A percentile compares a stretch with the other conserved stretches of the same genome.
phyloP scores from a whole-genome alignment of 495 filamentous ascomycete species.

The Barbatosphaeria neglecta region DNA sequence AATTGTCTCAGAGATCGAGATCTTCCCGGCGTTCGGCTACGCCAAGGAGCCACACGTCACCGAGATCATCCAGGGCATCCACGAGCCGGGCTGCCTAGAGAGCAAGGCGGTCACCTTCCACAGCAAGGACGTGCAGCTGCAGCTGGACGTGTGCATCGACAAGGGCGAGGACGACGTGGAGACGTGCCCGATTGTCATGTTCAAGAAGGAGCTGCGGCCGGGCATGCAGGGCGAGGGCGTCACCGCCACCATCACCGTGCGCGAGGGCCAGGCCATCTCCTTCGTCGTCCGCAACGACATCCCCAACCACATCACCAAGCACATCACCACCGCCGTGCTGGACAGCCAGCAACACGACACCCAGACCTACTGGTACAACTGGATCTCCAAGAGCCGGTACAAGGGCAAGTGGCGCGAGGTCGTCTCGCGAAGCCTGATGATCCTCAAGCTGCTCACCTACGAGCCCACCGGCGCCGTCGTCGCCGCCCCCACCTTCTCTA shows the following conservation, averaged over 20 bases:
- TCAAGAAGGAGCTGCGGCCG: slow-evolving; percentile 36
- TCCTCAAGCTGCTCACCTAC: slow-evolving; percentile 62
- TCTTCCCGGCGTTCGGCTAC: slow-evolving; percentile 64
- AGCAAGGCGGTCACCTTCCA: slow-evolving; percentile 54
- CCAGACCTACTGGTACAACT: slow-evolving; percentile 55
- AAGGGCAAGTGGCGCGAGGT: slow-evolving; percentile 61
- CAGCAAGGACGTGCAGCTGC: slow-evolving; percentile 41
- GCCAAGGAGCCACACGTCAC: slow-evolving; percentile 46
- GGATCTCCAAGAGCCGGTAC: slow-evolving; percentile 56
- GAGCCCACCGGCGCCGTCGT: slow-evolving; percentile 40
- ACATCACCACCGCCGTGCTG: slow-evolving; percentile 41
- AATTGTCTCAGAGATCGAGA: slow-evolving; percentile 42
- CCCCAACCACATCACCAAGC: slow-evolving; percentile 35
- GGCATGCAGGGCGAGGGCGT: slow-evolving; percentile 49
- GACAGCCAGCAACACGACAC: slow-evolving; percentile 52
- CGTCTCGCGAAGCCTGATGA: slow-evolving; percentile 54
- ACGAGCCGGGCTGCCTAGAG: slow-evolving; percentile 18
- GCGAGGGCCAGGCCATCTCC: slow-evolving; percentile 54
- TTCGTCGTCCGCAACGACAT: slow-evolving; percentile 52
- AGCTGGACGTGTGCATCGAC: slow-evolving; percentile 54
- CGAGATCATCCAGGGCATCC: slow-evolving; percentile 28
- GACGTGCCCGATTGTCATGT: slow-evolving; percentile 35
- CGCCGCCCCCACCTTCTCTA: slow-evolving; percentile 45
- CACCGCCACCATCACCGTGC: slow-evolving; percentile 41
- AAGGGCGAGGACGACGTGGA: slow-evolving; percentile 36